phyloP scores from a whole-genome alignment of 2,329 filamentous ascomycete species.

The Chaetomium sp. region DNA sequence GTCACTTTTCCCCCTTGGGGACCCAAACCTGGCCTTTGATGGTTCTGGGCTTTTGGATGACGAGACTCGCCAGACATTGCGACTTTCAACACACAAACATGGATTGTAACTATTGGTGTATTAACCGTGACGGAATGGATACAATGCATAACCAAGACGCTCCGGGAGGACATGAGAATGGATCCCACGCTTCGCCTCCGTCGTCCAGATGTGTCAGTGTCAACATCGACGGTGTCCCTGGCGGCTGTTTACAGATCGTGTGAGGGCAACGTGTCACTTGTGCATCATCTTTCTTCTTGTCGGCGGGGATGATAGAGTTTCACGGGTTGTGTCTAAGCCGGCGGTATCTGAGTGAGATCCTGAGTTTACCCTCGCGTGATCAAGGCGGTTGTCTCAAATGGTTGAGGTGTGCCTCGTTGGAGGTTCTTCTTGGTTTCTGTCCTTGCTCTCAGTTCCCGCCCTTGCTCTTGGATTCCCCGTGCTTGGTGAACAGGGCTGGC shows the following conservation, averaged over 20 bases:
- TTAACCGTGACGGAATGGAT: not conserved
- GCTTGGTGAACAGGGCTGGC: too few species aligned
- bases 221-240: not conserved
- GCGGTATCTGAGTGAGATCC: too few species aligned
- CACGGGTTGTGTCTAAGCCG: too few species aligned
- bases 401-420: too few species aligned
- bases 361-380: too few species aligned
- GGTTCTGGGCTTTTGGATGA: conserved; percentile 7
- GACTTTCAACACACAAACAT: not conserved
- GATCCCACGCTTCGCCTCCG: too few species aligned
- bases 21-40: conserved; percentile 8
- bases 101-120: not conserved
- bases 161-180: too few species aligned
- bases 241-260: conserved; percentile 3
- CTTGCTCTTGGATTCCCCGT: too few species aligned
- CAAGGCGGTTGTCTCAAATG: too few species aligned
- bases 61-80: conserved; percentile 15
- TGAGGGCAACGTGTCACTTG: not conserved
- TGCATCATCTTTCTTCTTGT: not conserved
- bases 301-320: not conserved
- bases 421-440: too few species aligned
- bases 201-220: not conserved
- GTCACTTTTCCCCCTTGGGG: conserved; percentile 2
- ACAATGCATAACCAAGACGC: too few species aligned
- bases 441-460: too few species aligned